Base-by-base conservation (phyloP, 768 basidiomycete genomes). In the Tulasnella sp. region DNA sequence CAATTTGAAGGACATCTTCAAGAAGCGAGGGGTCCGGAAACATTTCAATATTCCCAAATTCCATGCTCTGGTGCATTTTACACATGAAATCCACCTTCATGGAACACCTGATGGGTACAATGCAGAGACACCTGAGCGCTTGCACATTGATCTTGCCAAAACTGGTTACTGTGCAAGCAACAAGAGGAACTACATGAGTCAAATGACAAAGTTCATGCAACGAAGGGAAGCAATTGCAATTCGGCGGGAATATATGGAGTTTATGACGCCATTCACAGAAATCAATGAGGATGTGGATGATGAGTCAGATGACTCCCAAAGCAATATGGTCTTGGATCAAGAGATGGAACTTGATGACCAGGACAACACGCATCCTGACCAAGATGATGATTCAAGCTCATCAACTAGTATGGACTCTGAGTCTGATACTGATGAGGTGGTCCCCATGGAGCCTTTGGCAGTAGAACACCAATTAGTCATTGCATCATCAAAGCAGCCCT, bases 171-270 rank as follows among this genome's bases (percentile, higher is more conserved):
- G 81, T 37, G 81, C 84, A 11, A 81, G 81, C 4, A 86, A 85
- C 77, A 83, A 85, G 51, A 83, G 83, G 5, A 78, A 84, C 29
- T 84, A 84, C 67, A 81, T 83, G 82, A 82, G 79, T 55, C 87
- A 87, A 75, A 88, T 88, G 87, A 83, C 84, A 0, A 32, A 74
- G 0, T 86, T 85, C 85, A 82, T 88, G 0, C 69, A 77, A 1
- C 81, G 84, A 3, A 82, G 83, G 26, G 86, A 87, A 74, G 83
- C 84, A 7, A 80, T 87, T 4, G 39, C 79, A 16, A 79, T 79
- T 0, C 83, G 83, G 69, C 29, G 79, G 1, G 73, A 82, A 1
- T 86, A 80, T 73, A 80, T 87, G 15, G 16, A 76, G 5, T 86
- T 84, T 82, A 29, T 32, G 42, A 42, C n/a, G 5, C 61, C 42